A percentile compares a stretch with the other conserved stretches of the same genome.
These are phyloP conservation scores for Podaxis sp. DNA, from an alignment of 768 basidiomycete species.

Conservation along the genomic window DNA sequence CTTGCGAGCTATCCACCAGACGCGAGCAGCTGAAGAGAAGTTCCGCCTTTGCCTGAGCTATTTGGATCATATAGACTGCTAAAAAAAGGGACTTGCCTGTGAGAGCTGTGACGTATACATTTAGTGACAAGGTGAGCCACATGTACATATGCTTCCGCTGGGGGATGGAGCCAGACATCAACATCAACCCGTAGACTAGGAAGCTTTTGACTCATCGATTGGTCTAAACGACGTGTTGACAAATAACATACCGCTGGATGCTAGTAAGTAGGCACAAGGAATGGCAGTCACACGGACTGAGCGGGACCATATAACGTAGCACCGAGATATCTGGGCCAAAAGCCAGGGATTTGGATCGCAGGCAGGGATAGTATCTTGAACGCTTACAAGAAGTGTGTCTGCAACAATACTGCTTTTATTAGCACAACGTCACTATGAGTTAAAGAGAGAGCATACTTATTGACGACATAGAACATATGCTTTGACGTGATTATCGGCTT, in stretches of 20 bases:
- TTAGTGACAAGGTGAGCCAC: conserved; percentile 31
- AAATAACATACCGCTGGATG: conserved; percentile 28
- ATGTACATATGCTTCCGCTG: conserved; percentile 28
- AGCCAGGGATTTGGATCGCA: background rate
- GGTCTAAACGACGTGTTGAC: background rate
- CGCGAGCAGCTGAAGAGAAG: conserved; percentile 28
- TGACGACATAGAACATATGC: conserved; percentile 34
- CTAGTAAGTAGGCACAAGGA: conserved; percentile 27
- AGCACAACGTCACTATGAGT: background rate
- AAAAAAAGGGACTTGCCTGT: conserved; percentile 26
- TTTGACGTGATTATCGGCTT: conserved; percentile 27
- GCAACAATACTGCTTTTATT: conserved; percentile 12
- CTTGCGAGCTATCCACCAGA: conserved; percentile 31
- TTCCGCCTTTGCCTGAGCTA: background rate
- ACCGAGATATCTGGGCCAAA: conserved; percentile 28
- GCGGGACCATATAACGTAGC: conserved; percentile 36
- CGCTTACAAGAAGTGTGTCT: conserved; percentile 15
- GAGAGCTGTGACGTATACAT: conserved; percentile 31
- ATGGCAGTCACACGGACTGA: conserved; percentile 25
- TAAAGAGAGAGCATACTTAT: conserved; percentile 28
- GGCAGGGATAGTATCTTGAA: background rate
- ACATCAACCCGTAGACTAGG: background rate
- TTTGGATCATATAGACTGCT: too few relatives aligned
- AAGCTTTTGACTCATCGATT: background rate
- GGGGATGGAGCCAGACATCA: conserved; percentile 20